Percentiles rank a stretch among this genome's conserved stretches.
phyloP scores from a whole-genome alignment of 78 protist genomes.

The Dictyostelium intermedium region DNA sequence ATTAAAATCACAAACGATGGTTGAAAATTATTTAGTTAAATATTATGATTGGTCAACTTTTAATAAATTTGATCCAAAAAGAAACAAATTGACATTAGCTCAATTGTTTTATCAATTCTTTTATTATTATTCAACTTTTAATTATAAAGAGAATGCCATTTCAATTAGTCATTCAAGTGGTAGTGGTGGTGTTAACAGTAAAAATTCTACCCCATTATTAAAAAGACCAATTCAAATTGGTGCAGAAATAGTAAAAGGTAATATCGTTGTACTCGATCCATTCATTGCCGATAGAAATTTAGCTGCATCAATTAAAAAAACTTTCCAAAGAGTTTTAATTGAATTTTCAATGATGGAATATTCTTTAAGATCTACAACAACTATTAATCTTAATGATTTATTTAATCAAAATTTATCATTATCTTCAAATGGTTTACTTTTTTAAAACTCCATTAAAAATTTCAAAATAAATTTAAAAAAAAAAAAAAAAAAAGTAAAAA shows the following conservation, averaged over 20 bases:
- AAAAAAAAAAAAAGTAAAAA: no score
- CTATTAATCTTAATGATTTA: not conserved
- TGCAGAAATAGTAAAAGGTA: not conserved
- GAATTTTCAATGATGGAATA: not conserved
- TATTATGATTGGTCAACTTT: not conserved
- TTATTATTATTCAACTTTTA: slow-evolving; percentile 1
- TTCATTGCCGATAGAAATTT: not conserved
- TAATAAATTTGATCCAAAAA: not conserved
- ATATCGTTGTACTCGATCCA: not conserved
- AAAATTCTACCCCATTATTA: not conserved
- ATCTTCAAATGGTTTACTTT: not conserved
- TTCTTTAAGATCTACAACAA: not conserved
- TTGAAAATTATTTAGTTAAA: not conserved
- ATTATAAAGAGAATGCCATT: not conserved
- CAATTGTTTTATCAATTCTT: slow-evolving; percentile 40
- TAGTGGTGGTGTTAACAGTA: not conserved
- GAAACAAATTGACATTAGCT: not conserved
- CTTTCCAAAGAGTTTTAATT: not conserved
- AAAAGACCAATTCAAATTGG: not conserved
- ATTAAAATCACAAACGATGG: not conserved
- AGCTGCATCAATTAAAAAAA: not conserved
- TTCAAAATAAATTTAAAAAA: no score
- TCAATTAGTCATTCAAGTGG: slow-evolving; percentile 3
- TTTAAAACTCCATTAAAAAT: no score
- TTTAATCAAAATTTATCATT: not conserved